phyloP scores from a whole-genome alignment of 208 protist species.

The Trypanosoma platydactyli region DNA sequence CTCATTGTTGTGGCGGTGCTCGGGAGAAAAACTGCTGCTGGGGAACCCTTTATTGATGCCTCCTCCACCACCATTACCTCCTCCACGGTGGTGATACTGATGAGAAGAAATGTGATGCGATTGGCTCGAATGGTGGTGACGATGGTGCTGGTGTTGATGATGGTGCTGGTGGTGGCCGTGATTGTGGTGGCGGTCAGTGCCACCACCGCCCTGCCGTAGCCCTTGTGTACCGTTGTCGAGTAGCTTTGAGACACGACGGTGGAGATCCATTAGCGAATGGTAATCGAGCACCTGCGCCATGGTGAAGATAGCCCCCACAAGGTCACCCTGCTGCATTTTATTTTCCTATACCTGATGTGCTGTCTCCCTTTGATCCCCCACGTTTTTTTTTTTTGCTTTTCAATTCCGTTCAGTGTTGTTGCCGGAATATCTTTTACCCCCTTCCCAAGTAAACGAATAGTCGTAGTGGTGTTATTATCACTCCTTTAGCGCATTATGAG shows the following conservation, averaged over 20 bases:
- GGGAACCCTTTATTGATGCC: background rate
- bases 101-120: background rate
- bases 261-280: slow-evolving; percentile 33
- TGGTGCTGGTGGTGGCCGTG: background rate
- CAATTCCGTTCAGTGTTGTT: slow-evolving; percentile 9
- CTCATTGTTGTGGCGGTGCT: slow-evolving; percentile 22
- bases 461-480: too few species aligned
- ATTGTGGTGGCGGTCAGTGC: background rate
- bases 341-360: background rate
- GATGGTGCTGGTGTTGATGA: background rate
- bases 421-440: too few species aligned
- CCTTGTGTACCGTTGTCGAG: background rate
- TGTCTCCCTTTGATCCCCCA: too few species aligned
- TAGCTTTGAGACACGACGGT: slow-evolving; percentile 26
- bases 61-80: slow-evolving; percentile 5
- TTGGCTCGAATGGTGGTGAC: background rate
- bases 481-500: too few species aligned
- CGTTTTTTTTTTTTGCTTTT: slow-evolving; percentile 21
- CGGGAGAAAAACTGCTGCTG: background rate
- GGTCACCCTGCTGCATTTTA: slow-evolving; percentile 26
- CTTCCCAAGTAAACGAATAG: too few species aligned
- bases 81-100: slow-evolving; percentile 10
- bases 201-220: background rate
- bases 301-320: slow-evolving; percentile 38
- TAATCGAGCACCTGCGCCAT: slow-evolving; percentile 40